phyloP scores from a whole-genome alignment of 2,329 filamentous ascomycete species.

The Neofusicoccum sp. region DNA sequence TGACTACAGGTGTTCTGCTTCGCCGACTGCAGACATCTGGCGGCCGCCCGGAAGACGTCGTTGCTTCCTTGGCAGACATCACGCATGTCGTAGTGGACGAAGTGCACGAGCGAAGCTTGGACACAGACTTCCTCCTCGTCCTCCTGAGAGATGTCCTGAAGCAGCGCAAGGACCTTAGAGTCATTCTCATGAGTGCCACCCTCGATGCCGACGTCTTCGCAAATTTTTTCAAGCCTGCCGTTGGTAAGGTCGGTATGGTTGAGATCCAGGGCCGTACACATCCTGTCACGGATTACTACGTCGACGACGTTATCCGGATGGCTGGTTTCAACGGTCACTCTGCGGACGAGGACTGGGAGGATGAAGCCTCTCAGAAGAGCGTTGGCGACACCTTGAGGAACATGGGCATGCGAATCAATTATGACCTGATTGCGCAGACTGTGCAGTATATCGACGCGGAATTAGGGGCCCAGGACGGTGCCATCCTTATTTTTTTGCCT shows the following conservation, averaged over 20 bases:
- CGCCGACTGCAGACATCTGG: constrained; percentile 88
- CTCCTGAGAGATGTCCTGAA: constrained; percentile 79
- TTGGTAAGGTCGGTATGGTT: constrained; percentile 71
- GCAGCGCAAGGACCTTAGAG: constrained; percentile 73
- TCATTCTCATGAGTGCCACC: constrained; percentile 95
- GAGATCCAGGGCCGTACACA: constrained; percentile 88
- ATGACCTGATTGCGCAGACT: constrained; percentile 77
- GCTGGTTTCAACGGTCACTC: constrained; percentile 64
- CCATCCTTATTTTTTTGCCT: constrained; percentile 92
- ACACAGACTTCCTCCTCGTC: constrained; percentile 90
- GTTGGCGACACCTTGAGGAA: constrained; percentile 43
- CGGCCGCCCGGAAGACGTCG: constrained; percentile 73
- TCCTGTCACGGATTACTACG: constrained; percentile 83
- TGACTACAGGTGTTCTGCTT: constrained; percentile 91
- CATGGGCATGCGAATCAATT: constrained; percentile 79
- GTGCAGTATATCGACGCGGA: constrained; percentile 79
- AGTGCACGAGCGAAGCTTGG: constrained; percentile 90
- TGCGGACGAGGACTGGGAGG: constrained; percentile 53
- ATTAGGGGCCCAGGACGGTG: constrained; percentile 70
- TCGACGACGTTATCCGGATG: constrained; percentile 81
- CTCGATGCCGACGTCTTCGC: constrained; percentile 84
- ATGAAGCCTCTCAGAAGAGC: constrained; percentile 44
- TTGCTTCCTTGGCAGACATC: constrained; percentile 79
- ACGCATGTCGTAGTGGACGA: constrained; percentile 96
- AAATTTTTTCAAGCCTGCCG: constrained; percentile 69